A percentile compares a stretch with the other conserved stretches of the same genome.
Conservation (phyloP, 192 early-diverging fungal genomes). For the Coemansia sp. region DNA sequence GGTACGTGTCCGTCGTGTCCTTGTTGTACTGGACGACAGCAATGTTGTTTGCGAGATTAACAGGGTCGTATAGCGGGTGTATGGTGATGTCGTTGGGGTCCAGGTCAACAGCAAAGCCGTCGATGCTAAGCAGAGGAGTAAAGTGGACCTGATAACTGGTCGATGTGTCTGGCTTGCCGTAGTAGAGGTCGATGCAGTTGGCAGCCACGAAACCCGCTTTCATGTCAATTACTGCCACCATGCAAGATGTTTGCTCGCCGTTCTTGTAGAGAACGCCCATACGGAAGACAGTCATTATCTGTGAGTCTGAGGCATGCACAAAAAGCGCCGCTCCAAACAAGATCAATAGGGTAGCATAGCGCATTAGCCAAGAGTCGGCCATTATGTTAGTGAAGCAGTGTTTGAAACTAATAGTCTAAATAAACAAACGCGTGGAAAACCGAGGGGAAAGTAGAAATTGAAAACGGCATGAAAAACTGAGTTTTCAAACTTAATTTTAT, state of each 20-base stretch:
- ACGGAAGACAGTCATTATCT: constrained; percentile 6
- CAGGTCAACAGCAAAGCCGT: background rate
- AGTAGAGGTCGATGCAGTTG: constrained; percentile 20
- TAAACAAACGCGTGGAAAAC: no score
- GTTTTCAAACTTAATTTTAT: no score
- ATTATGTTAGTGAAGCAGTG: no score
- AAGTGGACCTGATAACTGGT: constrained; percentile 19
- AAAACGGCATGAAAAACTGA: no score
- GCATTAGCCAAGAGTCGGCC: no score
- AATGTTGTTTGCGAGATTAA: constrained; percentile 39
- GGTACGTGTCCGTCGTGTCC: background rate
- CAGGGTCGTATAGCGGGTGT: constrained; percentile 27
- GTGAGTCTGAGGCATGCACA: no score
- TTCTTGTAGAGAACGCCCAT: constrained; percentile 30
- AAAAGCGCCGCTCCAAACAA: no score
- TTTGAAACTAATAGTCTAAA: no score
- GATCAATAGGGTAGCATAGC: no score
- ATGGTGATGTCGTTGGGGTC: constrained; percentile 12
- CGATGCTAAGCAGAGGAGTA: constrained; percentile 1
- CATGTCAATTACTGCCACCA: constrained; percentile 29
- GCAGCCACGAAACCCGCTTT: constrained; percentile 24
- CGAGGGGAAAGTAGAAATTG: no score
- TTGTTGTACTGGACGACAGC: constrained; percentile 18
- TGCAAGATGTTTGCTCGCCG: constrained; percentile 25
- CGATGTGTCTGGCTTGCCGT: background rate